Evolutionary conservation across 169 alveolate genomes (phyloP).

Genomic region (Cryptosporidium ubiquitum): DNA sequence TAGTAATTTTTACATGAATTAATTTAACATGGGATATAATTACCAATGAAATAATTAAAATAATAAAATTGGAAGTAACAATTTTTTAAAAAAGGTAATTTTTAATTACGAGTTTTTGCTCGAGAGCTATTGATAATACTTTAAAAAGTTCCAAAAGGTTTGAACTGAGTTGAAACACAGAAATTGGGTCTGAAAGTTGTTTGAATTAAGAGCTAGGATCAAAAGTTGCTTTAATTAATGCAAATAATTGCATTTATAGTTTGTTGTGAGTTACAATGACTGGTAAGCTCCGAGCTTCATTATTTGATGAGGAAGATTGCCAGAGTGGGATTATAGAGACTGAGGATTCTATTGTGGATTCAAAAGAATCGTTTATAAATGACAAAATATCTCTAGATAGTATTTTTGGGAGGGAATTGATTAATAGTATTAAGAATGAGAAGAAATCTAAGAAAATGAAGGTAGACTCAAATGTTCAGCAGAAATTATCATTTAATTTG

Average conservation of each 20-base stretch:
- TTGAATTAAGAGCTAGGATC: too few species aligned
- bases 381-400: slow-evolving; percentile 30
- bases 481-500: slow-evolving; percentile 10
- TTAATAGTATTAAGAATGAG: background rate
- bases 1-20: slow-evolving; percentile 6
- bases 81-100: background rate
- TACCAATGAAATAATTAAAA: background rate
- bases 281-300: background rate
- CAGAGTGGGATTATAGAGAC: background rate
- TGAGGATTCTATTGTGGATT: slow-evolving; percentile 48
- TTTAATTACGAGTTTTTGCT: background rate
- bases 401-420: slow-evolving; percentile 9
- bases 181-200: too few species aligned
- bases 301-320: slow-evolving; percentile 8
- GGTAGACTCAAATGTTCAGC: slow-evolving; percentile 6
- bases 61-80: background rate
- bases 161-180: background rate
- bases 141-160: too few species aligned
- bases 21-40: background rate
- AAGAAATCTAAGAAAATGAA: slow-evolving; percentile 12
- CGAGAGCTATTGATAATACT: background rate
- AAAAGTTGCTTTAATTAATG: background rate
- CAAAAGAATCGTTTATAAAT: slow-evolving; percentile 25
- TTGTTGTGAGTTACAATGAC: background rate
- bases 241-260: background rate